Base-by-base conservation (phyloP, 108 stramenopile genomes). In the Stephanodiscus minutulus region DNA sequence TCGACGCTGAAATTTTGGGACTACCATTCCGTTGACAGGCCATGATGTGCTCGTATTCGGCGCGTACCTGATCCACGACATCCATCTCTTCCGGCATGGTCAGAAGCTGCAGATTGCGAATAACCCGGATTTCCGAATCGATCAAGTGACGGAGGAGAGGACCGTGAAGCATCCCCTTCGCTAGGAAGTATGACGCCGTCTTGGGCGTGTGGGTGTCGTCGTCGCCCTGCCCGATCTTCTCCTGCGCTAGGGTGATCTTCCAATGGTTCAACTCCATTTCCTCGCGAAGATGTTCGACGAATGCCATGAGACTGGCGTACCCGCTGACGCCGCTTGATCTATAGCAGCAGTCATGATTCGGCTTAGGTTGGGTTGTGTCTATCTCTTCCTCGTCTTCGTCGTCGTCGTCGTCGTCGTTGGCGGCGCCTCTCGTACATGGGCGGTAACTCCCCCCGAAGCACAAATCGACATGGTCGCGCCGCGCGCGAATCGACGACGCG, bases 221-320 rank as follows among this genome's bases (percentile, higher is more conserved):
- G 7, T 20, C 33, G 25, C 56, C 61, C 25, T 35, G 41, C 4
- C 92, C 92, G 61, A 93, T 90, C 9, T 65, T 81, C 59, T 86
- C 72, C 77, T 93, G 92, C 10, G 81, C 89, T 39, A 90, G 52
- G 7, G 92, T 93, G 50, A 90, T 73, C 67, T 93, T 93, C 87
- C 89, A 90, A 18, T 85, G 39, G 18, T 77, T 64, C 20, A 60
- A 15, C 49, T 82, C 43, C 64, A 82, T 82, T 6, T 76, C 61
- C 6, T 75, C 60, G 52, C 82, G 76, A 44, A 90, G 76, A 46
- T 80, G 74, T 17, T 85, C 55, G 2, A 74, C 80, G 39, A 86
- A 77, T 10, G 68, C 37, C 29, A 82, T 63, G 20, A 91, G 69
- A 57, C 68, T 74, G 22, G 77, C 74, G 24, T 83, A 86, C 29